These are phyloP conservation scores for Aegilops sharonensis DNA, from an alignment of 176 grass and related monocot genomes.

Conservation along the genomic window DNA sequence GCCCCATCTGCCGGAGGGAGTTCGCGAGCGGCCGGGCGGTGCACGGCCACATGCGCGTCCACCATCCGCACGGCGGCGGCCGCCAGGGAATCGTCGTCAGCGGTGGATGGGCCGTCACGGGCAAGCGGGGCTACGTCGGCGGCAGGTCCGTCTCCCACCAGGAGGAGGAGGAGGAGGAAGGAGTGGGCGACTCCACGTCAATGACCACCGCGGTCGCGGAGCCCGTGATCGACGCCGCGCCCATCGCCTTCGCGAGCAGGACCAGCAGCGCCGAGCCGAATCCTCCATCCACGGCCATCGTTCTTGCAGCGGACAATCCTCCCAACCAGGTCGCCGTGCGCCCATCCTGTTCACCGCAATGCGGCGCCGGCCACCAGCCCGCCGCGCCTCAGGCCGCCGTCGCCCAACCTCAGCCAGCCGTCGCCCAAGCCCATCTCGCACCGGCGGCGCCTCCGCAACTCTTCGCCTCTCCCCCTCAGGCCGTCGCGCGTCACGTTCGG, in stretches of 20 bases:
- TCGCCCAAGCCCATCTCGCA: neutral
- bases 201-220: neutral
- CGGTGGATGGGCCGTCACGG: conserved; percentile 9
- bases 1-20: neutral
- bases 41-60: conserved; percentile 40
- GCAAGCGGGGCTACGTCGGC: conserved; percentile 16
- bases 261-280: neutral
- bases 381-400: neutral
- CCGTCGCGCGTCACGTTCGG: neutral
- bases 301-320: neutral
- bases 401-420: neutral
- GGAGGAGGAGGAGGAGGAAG: neutral
- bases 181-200: neutral
- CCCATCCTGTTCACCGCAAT: neutral
- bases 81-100: neutral
- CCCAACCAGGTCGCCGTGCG: neutral
- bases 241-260: neutral
- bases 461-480: neutral
- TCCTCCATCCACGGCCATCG: neutral
- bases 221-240: neutral
- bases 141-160: neutral
- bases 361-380: too few species aligned
- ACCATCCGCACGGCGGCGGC: neutral
- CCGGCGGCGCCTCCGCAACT: neutral
- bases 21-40: conserved; percentile 13